Percentiles rank a stretch among this genome's conserved stretches.
These are phyloP conservation scores for Fusarium temperatum DNA, from an alignment of 2,329 filamentous ascomycete genomes.

Conservation along the genomic window DNA sequence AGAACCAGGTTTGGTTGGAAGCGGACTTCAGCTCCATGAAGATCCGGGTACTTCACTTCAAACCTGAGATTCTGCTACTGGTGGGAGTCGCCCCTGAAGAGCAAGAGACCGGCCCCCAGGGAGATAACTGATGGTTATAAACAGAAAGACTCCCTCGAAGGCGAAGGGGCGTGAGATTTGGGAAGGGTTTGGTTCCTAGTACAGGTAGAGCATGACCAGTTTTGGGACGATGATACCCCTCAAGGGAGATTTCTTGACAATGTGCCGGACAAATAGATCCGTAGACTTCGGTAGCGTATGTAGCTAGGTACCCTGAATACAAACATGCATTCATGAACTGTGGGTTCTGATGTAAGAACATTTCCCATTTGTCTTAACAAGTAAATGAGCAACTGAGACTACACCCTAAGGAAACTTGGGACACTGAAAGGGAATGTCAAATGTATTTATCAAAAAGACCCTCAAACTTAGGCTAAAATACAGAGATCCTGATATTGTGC, in stretches of 20 bases:
- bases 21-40: not conserved
- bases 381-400: not conserved
- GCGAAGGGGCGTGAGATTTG: too few relatives aligned
- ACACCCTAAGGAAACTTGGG: too few relatives aligned
- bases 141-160: fast-evolving
- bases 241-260: not conserved
- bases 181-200: not conserved
- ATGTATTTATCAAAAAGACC: not conserved
- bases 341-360: too few relatives aligned
- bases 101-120: not conserved
- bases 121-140: not conserved
- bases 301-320: not conserved
- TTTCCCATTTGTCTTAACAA: not conserved
- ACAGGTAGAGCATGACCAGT: not conserved
- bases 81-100: not conserved
- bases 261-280: not conserved
- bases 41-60: not conserved
- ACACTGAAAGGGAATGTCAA: not conserved
- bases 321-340: not conserved
- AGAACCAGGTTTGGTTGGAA: not conserved
- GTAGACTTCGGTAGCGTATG: not conserved
- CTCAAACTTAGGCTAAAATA: not conserved
- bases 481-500: not conserved
- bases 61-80: not conserved
- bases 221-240: not conserved